Evolutionary conservation across 176 grass and related monocot genomes (phyloP).

Genomic region (Ensete glaucum): DNA sequence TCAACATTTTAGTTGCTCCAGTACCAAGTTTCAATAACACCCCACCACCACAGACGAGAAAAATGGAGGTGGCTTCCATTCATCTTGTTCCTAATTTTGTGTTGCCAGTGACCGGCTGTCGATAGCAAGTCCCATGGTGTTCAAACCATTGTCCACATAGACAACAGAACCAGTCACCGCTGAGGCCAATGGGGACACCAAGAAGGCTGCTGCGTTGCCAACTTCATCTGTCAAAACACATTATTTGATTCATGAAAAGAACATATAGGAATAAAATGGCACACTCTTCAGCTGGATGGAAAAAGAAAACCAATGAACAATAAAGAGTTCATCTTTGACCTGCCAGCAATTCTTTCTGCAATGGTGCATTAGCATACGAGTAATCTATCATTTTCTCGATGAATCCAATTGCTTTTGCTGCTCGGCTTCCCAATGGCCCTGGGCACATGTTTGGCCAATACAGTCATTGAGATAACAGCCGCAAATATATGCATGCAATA

Average conservation of each 20-base stretch:
- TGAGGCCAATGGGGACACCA: slow-evolving; percentile 64
- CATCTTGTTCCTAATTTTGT: not conserved
- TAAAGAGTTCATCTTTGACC: slow-evolving; percentile 19
- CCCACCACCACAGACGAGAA: not conserved
- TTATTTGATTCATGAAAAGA: not conserved
- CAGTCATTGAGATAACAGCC: no score
- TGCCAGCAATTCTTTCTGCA: slow-evolving; percentile 79
- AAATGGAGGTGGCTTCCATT: not conserved
- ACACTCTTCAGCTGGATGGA: not conserved
- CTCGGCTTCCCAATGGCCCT: slow-evolving; percentile 79
- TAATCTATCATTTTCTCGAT: slow-evolving; percentile 88
- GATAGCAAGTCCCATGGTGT: slow-evolving; percentile 56
- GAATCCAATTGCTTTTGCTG: slow-evolving; percentile 86
- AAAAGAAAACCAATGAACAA: not conserved
- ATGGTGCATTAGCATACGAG: slow-evolving; percentile 64
- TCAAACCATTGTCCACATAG: slow-evolving; percentile 82
- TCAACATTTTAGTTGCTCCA: no score
- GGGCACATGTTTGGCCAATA: not conserved
- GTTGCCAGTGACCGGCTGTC: slow-evolving; percentile 48
- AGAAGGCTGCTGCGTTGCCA: slow-evolving; percentile 62
- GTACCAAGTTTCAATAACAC: no score
- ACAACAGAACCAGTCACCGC: slow-evolving; percentile 71
- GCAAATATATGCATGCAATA: not conserved
- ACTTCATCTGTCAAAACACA: slow-evolving; percentile 54
- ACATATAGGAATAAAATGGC: not conserved